These are phyloP conservation scores for Agapanthus africanus DNA, from an alignment of 106 monocot genomes.

Conservation along the genomic window DNA sequence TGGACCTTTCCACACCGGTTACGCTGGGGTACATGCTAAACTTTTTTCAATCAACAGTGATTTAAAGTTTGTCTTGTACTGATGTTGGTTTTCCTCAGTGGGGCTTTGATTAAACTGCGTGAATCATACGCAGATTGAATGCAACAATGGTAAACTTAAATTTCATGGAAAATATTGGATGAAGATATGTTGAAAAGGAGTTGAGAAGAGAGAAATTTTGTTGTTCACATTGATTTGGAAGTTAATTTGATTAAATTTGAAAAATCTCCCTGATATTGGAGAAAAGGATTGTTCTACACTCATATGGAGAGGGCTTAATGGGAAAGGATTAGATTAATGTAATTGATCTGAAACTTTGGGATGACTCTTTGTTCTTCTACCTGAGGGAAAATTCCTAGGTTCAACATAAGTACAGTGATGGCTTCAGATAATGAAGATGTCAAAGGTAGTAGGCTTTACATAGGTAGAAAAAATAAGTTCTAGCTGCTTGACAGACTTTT, in stretches of 20 bases:
- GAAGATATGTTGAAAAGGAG: not conserved
- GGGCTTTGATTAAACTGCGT: not conserved
- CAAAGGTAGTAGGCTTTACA: no score
- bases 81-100: not conserved
- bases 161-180: not conserved
- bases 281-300: not conserved
- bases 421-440: no score
- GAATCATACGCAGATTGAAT: not conserved
- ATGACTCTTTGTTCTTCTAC: not conserved
- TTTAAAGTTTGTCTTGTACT: not conserved
- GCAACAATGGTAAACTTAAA: not conserved
- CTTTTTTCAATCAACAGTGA: not conserved
- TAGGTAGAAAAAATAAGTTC: no score
- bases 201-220: not conserved
- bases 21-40: constrained; percentile 39
- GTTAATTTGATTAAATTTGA: not conserved
- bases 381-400: not conserved
- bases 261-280: not conserved
- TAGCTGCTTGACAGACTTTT: no score
- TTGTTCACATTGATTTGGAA: not conserved
- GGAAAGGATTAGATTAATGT: not conserved
- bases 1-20: constrained; percentile 58
- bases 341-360: not conserved
- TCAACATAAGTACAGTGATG: no score
- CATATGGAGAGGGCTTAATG: not conserved